phyloP scores from a whole-genome alignment of 495 filamentous ascomycete genomes.

The Lichenothelia convexa region DNA sequence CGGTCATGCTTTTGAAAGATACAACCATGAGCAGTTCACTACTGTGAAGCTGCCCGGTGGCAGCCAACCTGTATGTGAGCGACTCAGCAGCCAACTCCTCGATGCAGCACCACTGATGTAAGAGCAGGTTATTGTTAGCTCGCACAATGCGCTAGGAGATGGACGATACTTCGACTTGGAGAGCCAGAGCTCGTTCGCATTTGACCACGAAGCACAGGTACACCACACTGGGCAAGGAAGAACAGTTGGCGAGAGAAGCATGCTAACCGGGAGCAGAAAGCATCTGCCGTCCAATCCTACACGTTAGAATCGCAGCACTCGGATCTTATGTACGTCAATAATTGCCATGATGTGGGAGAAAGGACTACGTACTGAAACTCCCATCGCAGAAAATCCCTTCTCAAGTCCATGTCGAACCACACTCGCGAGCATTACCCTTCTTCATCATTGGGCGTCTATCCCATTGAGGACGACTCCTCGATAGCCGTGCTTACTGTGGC shows the following conservation, averaged over 20 bases:
- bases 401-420: slow-evolving; percentile 60
- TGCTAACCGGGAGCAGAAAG: slow-evolving; percentile 38
- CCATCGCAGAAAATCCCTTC: slow-evolving; percentile 47
- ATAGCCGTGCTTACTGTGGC: slow-evolving; percentile 73
- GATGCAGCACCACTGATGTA: too few species aligned
- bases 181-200: slow-evolving; percentile 65
- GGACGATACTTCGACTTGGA: slow-evolving; percentile 80
- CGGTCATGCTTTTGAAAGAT: slow-evolving; percentile 70
- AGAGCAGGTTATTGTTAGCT: slow-evolving; percentile 61
- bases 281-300: slow-evolving; percentile 62
- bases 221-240: background rate
- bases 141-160: slow-evolving; percentile 59
- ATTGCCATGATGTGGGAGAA: too few species aligned
- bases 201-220: slow-evolving; percentile 73
- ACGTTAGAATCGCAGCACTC: slow-evolving; percentile 60
- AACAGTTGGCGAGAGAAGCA: slow-evolving; percentile 7
- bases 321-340: slow-evolving; percentile 50
- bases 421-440: slow-evolving; percentile 77
- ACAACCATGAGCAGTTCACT: slow-evolving; percentile 87
- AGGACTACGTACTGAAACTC: background rate
- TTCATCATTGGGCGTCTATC: slow-evolving; percentile 62
- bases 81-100: too few species aligned
- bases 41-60: slow-evolving; percentile 77
- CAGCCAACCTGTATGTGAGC: slow-evolving; percentile 44
- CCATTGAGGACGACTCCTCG: slow-evolving; percentile 52